Conservation (phyloP, 106 monocot species). For the Iris macrosiphon region DNA sequence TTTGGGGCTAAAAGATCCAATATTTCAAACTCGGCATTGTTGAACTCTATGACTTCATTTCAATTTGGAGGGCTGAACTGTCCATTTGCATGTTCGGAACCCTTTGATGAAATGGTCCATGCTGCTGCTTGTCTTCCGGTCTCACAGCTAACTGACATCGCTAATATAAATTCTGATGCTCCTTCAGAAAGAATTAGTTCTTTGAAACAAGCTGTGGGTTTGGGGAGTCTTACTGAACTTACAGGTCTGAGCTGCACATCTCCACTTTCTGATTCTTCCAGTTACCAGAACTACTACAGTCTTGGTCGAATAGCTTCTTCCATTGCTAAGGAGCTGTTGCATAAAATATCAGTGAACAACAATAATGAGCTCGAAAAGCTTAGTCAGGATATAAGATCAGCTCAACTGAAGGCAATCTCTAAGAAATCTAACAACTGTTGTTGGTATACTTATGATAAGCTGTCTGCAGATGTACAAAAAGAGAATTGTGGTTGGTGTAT, state of each 20-base stretch:
- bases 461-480: constrained; percentile 33
- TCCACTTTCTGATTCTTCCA: constrained; percentile 31
- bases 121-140: constrained; percentile 1
- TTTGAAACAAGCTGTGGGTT: constrained; percentile 7
- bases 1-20: constrained; percentile 2
- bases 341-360: constrained; percentile 26
- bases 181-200: constrained; percentile 5
- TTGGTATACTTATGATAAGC: constrained; percentile 42
- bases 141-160: constrained; percentile 7
- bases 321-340: constrained; percentile 51
- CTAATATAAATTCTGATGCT: constrained; percentile 6
- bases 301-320: constrained; percentile 71
- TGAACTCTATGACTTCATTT: constrained; percentile 5
- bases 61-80: background rate
- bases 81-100: constrained; percentile 8
- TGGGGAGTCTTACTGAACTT: constrained; percentile 3
- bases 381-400: constrained; percentile 37
- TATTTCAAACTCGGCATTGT: constrained; percentile 10
- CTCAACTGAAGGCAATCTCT: constrained; percentile 52
- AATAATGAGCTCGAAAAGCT: constrained; percentile 25
- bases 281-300: constrained; percentile 70
- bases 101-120: constrained; percentile 3
- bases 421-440: constrained; percentile 14
- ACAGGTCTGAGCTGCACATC: constrained; percentile 3
- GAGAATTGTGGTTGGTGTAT: constrained; percentile 98